Evolutionary conservation across 768 basidiomycete species (phyloP), one percentile per base, ranked within the genome.

Genomic region (Phanerodontia chrysosporium): DNA sequence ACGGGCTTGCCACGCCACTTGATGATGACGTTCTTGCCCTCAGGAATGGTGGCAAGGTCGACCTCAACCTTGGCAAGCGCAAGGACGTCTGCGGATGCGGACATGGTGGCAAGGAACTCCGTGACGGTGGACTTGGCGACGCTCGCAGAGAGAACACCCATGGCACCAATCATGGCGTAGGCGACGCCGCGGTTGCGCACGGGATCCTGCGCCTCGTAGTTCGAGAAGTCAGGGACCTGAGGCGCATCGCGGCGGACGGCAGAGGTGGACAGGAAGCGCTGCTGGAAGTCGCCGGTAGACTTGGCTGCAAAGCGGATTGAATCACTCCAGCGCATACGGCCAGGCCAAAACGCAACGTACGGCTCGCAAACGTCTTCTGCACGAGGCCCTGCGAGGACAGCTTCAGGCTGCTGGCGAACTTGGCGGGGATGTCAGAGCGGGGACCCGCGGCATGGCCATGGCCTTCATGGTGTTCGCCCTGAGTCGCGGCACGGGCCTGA

Each of bases 1-100:
- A 99, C 97, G 64, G 97, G 97, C 82, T 99, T 99, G 74, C 97
- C 97, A 70, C 97, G 91, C 97, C 97, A 99, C 80, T 98, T 95
- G 78, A 95, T 91, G 75, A 96, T 86, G 66, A 89, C 90, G 72
- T 96, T 95, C 84, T 95, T 95, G 74, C 95, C 95, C 82, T 98
- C 94, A 36, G 97, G 97, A 69, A 99, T 98, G 61, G 75, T 78
- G 56, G 77, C 75, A 61, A 99, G 85, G 39, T 96, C 93, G 60
- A 99, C 86, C 76, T 99, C 97, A 62, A 98, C 92, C 79, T 98
- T 98, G 61, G 97, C 97, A 64, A 98, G 82, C 51, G 97, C 97
- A 67, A 98, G 86, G 55, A 99, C 96, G 71, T 99, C 97, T 35
- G 96, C 95, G 39, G 95, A 96, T 24, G 97, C 97, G 54, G 92